Evolutionary conservation across 768 basidiomycete genomes (phyloP), one percentile per base, ranked within the genome.

Genomic region (Psilocybe subaeruginosa): DNA sequence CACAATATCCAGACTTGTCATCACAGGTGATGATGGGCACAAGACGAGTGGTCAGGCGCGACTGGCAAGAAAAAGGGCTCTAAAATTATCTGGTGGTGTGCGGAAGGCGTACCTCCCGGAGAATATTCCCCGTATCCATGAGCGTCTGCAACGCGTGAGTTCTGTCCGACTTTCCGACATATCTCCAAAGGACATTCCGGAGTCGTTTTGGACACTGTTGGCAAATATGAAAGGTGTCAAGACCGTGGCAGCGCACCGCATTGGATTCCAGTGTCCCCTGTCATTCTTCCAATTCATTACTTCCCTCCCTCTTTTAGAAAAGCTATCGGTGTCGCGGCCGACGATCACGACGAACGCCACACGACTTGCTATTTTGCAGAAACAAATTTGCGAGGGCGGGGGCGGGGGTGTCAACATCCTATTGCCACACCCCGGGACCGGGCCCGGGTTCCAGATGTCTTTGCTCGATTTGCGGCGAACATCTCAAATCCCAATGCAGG

Each of bases 261-360:
- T 72, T 57, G 61, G 66, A 2, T 69, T 72, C 50, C 60, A 69
- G 29, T 61, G 65, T 17, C 65, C 71, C 8, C 57, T 62, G 14
- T 49, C 60, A 6, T 70, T 76, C 60, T 71, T 76, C 56, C 61
- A 56, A 17, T 72, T 72, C 56, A 59, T 74, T 46, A 69, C 70
- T 9, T 68, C 70, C n/a, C 63, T 74, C 8, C 72, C 71, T 0
- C 56, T 64, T 12, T 67, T 75, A 2, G 65, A 71, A 52, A 64
- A 58, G 5, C 59, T 76, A 9, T 70, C 73, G 6, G 70, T 75
- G 33, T 70, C 70, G 14, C 56, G 65, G 33, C 59, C 59, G 14
- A 54, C 56, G 3, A 56, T 63, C 57, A 52, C 58, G 33, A 50
- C 59, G n/a, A 63, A 66, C 46, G 65, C 71, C 46, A 68, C 58